Conservation (phyloP, 2,329 filamentous ascomycete genomes). For the Phoma sp. region DNA sequence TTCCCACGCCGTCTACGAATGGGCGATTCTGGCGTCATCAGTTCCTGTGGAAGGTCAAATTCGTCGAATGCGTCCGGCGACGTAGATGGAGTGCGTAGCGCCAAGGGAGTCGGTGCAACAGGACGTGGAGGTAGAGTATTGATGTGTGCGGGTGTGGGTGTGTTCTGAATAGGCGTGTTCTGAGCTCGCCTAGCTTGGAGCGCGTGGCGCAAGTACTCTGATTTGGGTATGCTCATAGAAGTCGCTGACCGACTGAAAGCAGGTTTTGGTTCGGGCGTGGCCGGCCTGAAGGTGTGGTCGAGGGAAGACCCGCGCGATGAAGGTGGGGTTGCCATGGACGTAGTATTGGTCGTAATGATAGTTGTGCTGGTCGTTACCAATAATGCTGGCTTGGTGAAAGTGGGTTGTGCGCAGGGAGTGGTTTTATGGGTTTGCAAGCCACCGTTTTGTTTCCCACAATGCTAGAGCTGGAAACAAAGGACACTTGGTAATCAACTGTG, state of each 20-base stretch:
- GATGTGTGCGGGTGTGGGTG: not conserved
- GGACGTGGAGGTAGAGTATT: not conserved
- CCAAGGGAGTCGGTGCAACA: constrained; percentile 4
- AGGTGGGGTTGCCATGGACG: constrained; percentile 33
- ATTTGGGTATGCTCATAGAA: constrained; percentile 39
- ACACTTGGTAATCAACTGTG: not conserved
- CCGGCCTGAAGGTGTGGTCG: constrained; percentile 25
- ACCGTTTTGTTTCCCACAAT: constrained; percentile 10
- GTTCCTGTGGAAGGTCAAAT: constrained; percentile 42
- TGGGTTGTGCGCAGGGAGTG: constrained; percentile 4
- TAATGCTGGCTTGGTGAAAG: not conserved
- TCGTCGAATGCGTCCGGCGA: constrained; percentile 31
- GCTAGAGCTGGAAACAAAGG: constrained; percentile 1
- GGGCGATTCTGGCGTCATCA: constrained; percentile 38
- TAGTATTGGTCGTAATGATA: constrained; percentile 1
- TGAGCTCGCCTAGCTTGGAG: constrained; percentile 43
- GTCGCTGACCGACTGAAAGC: constrained; percentile 23
- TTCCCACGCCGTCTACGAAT: constrained; percentile 37
- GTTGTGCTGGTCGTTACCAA: constrained; percentile 1
- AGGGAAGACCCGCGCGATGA: constrained; percentile 29
- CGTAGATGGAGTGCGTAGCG: constrained; percentile 10
- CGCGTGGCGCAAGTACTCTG: constrained; percentile 43
- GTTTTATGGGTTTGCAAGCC: constrained; percentile 12
- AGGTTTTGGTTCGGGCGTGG: constrained; percentile 26
- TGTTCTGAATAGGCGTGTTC: constrained; percentile 19